Evolutionary conservation across 805 yeast species (phyloP).

Genomic region (Wickerhamiella australiensis): DNA sequence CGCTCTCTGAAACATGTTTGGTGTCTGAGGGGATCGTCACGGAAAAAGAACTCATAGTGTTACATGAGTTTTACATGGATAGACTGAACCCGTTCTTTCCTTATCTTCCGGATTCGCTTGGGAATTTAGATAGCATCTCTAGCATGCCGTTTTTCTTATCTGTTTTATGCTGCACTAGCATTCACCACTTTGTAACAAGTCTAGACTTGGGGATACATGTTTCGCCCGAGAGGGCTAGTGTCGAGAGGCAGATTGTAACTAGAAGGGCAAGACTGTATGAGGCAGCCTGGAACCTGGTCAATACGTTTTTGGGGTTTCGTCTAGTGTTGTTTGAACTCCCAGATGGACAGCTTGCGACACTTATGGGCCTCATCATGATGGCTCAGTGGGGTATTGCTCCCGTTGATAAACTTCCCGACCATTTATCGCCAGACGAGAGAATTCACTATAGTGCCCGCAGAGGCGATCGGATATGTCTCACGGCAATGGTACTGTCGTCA

Average conservation of each 20-base stretch:
- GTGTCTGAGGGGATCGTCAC: conserved; percentile 41
- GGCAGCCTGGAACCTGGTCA: neutral
- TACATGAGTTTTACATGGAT: conserved; percentile 42
- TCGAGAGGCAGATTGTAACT: neutral
- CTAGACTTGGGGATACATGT: neutral
- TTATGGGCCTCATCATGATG: neutral
- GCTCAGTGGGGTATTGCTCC: neutral
- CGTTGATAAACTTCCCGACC: neutral
- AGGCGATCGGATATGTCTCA: neutral
- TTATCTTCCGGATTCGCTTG: conserved; percentile 46
- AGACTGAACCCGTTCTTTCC: conserved; percentile 89
- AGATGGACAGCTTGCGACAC: neutral
- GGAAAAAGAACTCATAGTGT: conserved; percentile 31
- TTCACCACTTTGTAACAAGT: neutral
- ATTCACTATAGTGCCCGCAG: neutral
- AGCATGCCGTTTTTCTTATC: neutral
- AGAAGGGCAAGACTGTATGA: neutral
- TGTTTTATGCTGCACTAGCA: neutral
- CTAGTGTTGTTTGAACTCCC: neutral
- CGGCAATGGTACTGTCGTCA: neutral
- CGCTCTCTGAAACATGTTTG: conserved; percentile 22
- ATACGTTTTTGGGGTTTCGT: neutral
- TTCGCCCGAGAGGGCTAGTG: neutral
- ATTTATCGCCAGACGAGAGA: neutral
- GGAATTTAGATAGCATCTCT: neutral